Base-by-base conservation (phyloP, 768 basidiomycete genomes). In the Nidularia sp. region DNA sequence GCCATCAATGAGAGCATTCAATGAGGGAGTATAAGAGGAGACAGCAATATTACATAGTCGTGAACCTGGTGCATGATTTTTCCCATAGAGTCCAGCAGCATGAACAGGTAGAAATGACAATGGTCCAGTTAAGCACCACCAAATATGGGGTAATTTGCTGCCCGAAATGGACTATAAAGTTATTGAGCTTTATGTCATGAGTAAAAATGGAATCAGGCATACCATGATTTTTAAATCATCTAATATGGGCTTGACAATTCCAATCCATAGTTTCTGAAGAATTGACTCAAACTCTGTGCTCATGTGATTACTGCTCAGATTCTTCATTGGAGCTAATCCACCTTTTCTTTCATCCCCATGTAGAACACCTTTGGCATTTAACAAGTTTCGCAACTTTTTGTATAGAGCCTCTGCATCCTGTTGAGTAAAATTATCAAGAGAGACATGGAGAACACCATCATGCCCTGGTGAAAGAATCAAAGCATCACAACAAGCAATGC, bases 11-110 rank as follows among this genome's bases (percentile, higher is more conserved):
- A 62, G 51, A 41, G 53, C 36, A 25, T 34, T 45, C 36, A 63
- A n/a, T n/a, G 55, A 60, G n/a, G 62, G 59, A 15, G 48, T 62
- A 34, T 62, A 63, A 1, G 60, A 61, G 9, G 62, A 63, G n/a
- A 63, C 53, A 3, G 25, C 25, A 29, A 29, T 29, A 29, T 29
- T 29, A 51, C 59, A 53, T 46, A 59, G 41, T 59, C 53, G 41
- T 53, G 53, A 33, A 57, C 50, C 35, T 45, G 39, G 13, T 22
- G 18, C n/a, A 25, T 42, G 8, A 44, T 22, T 42, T 42, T 18
- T 3, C 39, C 39, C 39, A 43, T 62, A 62, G 3, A 58, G 47
- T 4, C 60, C 60, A 15, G 60, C 60, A 22, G 59, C 60, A 48
- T 62, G 60, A 15, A 62, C 33, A 6, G 60, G 60, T 41, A 62